Percentiles rank a stretch among this genome's conserved stretches.
Evolutionary conservation across 2,329 filamentous ascomycete species (phyloP).

Genomic region (Diplodia sapinea): DNA sequence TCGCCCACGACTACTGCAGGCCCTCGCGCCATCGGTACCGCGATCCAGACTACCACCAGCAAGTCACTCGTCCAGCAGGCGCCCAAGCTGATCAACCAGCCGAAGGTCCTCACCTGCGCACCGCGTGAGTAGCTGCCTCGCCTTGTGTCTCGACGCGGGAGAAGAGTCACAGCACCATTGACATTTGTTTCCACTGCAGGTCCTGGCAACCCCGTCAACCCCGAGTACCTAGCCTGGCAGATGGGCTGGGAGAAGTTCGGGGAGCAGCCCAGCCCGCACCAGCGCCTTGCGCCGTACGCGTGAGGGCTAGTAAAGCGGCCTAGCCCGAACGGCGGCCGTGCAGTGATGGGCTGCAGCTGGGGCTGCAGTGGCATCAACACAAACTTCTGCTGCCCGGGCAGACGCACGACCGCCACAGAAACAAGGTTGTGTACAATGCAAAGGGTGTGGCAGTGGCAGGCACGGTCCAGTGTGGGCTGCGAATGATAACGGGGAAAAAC

Average conservation of each 20-base stretch:
- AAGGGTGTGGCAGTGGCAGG: background rate
- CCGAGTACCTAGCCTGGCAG: slow-evolving; percentile 5
- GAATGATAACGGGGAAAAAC: background rate
- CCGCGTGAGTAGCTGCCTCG: slow-evolving; percentile 8
- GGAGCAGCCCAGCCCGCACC: slow-evolving; percentile 27
- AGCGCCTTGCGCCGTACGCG: slow-evolving; percentile 28
- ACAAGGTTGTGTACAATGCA: background rate
- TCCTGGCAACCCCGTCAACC: background rate
- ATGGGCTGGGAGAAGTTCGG: slow-evolving; percentile 15
- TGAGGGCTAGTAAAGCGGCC: slow-evolving; percentile 16
- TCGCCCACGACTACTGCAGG: background rate
- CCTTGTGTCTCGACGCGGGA: background rate
- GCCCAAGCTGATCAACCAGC: slow-evolving; percentile 1
- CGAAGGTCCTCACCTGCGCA: background rate
- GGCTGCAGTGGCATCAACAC: background rate
- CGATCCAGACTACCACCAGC: slow-evolving; percentile 15
- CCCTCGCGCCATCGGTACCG: slow-evolving; percentile 1
- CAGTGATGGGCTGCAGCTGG: background rate
- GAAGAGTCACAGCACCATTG: background rate
- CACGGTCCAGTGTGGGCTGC: background rate
- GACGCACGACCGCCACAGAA: background rate
- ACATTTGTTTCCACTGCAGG: slow-evolving; percentile 9
- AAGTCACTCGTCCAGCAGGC: background rate
- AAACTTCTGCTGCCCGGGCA: background rate
- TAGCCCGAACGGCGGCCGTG: background rate